These are phyloP conservation scores for Zymoseptoria tritici DNA, from an alignment of 2,329 filamentous ascomycete species.

Conservation along the genomic window DNA sequence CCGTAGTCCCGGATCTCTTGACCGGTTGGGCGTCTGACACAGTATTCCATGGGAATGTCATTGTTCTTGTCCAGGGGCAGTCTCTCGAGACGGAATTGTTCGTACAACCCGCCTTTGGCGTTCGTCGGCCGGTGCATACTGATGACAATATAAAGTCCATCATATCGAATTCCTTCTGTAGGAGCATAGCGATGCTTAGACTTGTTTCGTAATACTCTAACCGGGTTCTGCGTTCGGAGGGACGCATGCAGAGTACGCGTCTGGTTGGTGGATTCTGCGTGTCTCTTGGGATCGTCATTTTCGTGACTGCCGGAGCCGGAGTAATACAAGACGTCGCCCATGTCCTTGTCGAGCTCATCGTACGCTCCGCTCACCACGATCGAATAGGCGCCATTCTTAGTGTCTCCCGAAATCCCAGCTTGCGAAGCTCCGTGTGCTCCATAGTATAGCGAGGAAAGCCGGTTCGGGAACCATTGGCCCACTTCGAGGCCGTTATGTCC, in stretches of 20 bases:
- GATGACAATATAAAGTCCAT: slow-evolving; percentile 21
- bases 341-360: slow-evolving; percentile 19
- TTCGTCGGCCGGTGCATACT: slow-evolving; percentile 11
- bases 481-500: slow-evolving; percentile 21
- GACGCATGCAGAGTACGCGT: slow-evolving; percentile 17
- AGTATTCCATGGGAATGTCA: slow-evolving; percentile 8
- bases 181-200: slow-evolving; percentile 10
- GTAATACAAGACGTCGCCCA: slow-evolving; percentile 19
- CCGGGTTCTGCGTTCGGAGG: slow-evolving; percentile 5
- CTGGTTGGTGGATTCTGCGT: slow-evolving; percentile 9
- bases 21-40: slow-evolving; percentile 11
- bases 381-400: slow-evolving; percentile 16
- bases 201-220: slow-evolving; percentile 18
- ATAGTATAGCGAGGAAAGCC: slow-evolving; percentile 18
- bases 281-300: slow-evolving; percentile 16
- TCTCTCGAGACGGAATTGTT: slow-evolving; percentile 22
- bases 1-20: slow-evolving; percentile 15
- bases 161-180: slow-evolving; percentile 17
- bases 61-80: slow-evolving; percentile 2
- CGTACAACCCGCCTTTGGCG: slow-evolving; percentile 20
- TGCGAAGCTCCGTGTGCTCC: slow-evolving; percentile 22
- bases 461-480: slow-evolving; percentile 20
- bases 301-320: slow-evolving; percentile 20
- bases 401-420: slow-evolving; percentile 18
- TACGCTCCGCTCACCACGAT: slow-evolving; percentile 22